These are phyloP conservation scores for Debaryomyces sp. DNA, from an alignment of 1,139 yeast species.

Conservation along the genomic window DNA sequence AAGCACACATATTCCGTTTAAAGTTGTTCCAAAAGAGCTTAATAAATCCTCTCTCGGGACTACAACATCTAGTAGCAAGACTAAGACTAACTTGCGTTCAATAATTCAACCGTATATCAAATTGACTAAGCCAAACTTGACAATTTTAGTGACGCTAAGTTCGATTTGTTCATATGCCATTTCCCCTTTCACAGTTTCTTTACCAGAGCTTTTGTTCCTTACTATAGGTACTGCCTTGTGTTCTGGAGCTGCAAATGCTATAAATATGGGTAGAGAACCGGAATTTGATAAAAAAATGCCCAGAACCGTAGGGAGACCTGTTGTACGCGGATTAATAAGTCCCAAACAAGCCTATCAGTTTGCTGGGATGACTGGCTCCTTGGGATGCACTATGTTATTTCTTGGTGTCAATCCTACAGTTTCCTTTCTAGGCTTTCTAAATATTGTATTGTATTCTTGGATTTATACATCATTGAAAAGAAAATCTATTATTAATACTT, in stretches of 20 bases:
- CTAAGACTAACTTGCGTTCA: neutral
- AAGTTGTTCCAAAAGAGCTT: conserved; percentile 46
- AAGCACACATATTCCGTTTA: conserved; percentile 55
- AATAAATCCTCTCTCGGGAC: conserved; percentile 1
- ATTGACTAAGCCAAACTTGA: conserved; percentile 84
- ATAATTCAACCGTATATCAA: conserved; percentile 65
- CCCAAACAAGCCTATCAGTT: conserved; percentile 78
- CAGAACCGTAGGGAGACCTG: conserved; percentile 87
- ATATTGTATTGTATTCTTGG: conserved; percentile 85
- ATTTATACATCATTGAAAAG: conserved; percentile 89
- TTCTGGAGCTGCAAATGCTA: conserved; percentile 95
- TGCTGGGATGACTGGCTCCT: conserved; percentile 71
- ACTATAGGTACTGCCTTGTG: conserved; percentile 86
- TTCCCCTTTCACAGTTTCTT: conserved; percentile 78
- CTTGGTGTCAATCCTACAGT: conserved; percentile 87
- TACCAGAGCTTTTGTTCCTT: conserved; percentile 67
- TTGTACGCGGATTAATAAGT: conserved; percentile 79
- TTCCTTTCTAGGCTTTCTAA: conserved; percentile 72
- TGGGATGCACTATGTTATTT: conserved; percentile 71
- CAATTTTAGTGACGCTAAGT: conserved; percentile 84
- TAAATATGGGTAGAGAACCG: conserved; percentile 96
- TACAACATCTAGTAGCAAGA: neutral
- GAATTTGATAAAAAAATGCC: conserved; percentile 86
- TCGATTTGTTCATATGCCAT: conserved; percentile 93
- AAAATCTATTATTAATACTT: conserved; percentile 81